phyloP scores from a whole-genome alignment of 176 grass and related monocot genomes.

The Tillandsia fasciculata region DNA sequence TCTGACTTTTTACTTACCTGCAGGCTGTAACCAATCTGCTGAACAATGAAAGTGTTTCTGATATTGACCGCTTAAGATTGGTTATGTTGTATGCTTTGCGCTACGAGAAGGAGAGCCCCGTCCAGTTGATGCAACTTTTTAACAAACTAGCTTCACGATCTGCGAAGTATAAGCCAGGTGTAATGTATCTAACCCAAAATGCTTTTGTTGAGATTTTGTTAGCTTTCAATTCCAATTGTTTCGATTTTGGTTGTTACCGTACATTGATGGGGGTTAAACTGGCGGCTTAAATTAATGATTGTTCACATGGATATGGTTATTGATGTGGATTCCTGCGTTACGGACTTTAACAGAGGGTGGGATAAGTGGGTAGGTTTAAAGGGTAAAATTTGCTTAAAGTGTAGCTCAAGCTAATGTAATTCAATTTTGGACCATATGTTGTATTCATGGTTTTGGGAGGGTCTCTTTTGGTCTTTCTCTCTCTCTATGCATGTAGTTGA shows the following conservation, averaged over 20 bases:
- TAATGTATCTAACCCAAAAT: slow-evolving; percentile 36
- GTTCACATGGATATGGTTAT: too few species aligned
- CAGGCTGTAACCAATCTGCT: slow-evolving; percentile 80
- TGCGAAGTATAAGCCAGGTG: slow-evolving; percentile 94
- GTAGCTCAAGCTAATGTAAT: too few species aligned
- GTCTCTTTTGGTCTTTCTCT: too few species aligned
- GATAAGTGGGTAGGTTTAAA: too few species aligned
- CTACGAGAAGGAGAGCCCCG: slow-evolving; percentile 97
- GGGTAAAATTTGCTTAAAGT: too few species aligned
- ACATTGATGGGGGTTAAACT: too few species aligned
- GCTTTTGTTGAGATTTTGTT: slow-evolving; percentile 15
- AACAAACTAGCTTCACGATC: slow-evolving; percentile 94
- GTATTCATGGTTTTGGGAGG: too few species aligned
- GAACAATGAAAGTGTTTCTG: slow-evolving; percentile 85
- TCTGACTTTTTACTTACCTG: slow-evolving; percentile 23
- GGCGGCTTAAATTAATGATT: too few species aligned
- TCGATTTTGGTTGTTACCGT: neutral
- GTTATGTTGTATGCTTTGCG: slow-evolving; percentile 91
- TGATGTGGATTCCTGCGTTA: too few species aligned
- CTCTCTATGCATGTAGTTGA: too few species aligned
- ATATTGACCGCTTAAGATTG: slow-evolving; percentile 72
- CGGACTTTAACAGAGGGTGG: too few species aligned
- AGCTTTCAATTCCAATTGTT: neutral
- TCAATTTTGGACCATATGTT: too few species aligned
- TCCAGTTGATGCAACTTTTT: slow-evolving; percentile 99